Evolutionary conservation across 2,329 filamentous ascomycete species (phyloP).

Genomic region (Bipolaris bicolor): DNA sequence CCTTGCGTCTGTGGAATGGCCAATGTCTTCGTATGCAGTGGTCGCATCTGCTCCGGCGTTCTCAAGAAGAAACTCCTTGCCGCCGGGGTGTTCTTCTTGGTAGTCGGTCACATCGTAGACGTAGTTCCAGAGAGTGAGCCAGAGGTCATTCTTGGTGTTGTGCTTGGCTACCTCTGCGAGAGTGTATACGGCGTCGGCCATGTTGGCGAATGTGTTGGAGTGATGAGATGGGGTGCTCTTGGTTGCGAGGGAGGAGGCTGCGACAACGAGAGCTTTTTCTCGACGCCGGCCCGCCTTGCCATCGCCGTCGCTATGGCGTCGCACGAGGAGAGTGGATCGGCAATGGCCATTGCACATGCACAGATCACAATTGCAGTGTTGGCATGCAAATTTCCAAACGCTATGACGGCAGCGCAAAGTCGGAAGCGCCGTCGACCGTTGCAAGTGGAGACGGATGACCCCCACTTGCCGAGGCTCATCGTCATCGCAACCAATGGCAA

Average conservation of each 20-base stretch:
- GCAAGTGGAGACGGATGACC: neutral
- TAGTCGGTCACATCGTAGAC: slow-evolving; percentile 67
- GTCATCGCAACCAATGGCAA: slow-evolving; percentile 3
- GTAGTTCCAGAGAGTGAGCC: slow-evolving; percentile 54
- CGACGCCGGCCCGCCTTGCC: neutral
- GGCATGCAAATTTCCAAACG: slow-evolving; percentile 8
- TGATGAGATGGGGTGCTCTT: neutral
- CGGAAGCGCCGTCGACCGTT: neutral
- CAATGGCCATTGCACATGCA: slow-evolving; percentile 7
- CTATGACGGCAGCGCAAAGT: slow-evolving; percentile 4
- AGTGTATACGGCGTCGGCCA: slow-evolving; percentile 22
- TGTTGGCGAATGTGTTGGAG: neutral
- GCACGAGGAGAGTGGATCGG: slow-evolving; percentile 2
- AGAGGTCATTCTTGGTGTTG: slow-evolving; percentile 56
- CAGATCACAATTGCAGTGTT: slow-evolving; percentile 8
- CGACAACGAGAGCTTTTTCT: slow-evolving; percentile 3
- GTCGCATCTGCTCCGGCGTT: slow-evolving; percentile 54
- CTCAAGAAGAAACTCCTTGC: slow-evolving; percentile 51
- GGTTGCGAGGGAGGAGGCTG: neutral
- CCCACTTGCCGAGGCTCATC: slow-evolving; percentile 16
- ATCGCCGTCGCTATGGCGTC: neutral
- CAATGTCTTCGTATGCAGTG: slow-evolving; percentile 52
- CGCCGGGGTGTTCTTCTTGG: slow-evolving; percentile 62
- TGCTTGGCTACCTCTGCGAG: slow-evolving; percentile 56
- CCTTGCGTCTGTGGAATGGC: slow-evolving; percentile 55